Evolutionary conservation across 2,329 filamentous ascomycete genomes (phyloP), one percentile per base, ranked within the genome.

Genomic region (Ascochyta viciae-villosae): DNA sequence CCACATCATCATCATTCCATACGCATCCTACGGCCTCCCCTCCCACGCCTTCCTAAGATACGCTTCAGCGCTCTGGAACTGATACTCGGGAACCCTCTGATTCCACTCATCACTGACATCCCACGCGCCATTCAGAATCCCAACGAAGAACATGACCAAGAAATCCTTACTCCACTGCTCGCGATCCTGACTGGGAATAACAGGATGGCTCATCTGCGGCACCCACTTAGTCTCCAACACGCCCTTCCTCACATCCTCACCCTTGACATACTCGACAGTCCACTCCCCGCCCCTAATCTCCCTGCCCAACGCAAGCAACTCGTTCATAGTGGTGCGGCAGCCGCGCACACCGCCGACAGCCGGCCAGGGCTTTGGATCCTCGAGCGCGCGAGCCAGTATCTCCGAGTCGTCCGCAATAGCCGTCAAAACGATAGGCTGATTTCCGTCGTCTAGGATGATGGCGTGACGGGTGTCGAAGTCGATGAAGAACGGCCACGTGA

Each of bases 221-320:
- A 68, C 53, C 82, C 82, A 84, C 3, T 74, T 76, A 0, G 77
- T 69, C 13, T 75, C 70, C 47, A 76, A 35, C 27, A 60, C 62
- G 0, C 81, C 82, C 3, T 70, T 75, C 61, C 79, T 68, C 5
- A 86, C 77, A 62, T 86, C 83, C 45, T 78, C 74, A 0, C 75
- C 48, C 33, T 74, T 76, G 1, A 85, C 70, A n/a, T 74, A 75
- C 4, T 84, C 80, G 9, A 84, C 62, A 0, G 7, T 56, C 70
- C 71, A 75, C 16, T 72, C 63, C 0, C 70, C 72, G 5, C 70
- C 68, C 0, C 72, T 31, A 4, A 76, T 50, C 54, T 67, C 64
- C 60, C 70, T 65, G 2, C 68, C 72, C 0, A 76, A 39, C 7
- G 54, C 64, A 2, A 75, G 10, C 0, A 75, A n/a, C 38, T 73